Percentiles rank a stretch among this genome's conserved stretches.
These are phyloP conservation scores for Fonsecaea pedrosoi DNA, from an alignment of 2,329 filamentous ascomycete genomes.

Conservation along the genomic window DNA sequence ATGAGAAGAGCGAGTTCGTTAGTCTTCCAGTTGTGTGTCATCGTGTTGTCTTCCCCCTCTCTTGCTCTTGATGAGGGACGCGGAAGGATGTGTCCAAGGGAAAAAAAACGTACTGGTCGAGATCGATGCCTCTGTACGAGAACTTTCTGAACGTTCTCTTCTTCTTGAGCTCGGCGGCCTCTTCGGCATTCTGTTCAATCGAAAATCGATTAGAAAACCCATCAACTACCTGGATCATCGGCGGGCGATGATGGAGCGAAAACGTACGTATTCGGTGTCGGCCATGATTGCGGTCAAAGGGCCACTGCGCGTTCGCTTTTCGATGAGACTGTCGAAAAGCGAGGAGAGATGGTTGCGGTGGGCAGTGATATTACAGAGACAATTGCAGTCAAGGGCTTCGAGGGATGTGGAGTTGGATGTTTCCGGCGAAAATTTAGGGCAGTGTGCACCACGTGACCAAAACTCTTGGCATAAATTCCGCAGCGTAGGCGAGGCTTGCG, in stretches of 20 bases:
- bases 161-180: conserved; percentile 99
- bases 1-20: conserved; percentile 38
- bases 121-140: conserved; percentile 98
- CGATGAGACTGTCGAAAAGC: conserved; percentile 55
- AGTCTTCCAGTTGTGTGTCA: conserved; percentile 22
- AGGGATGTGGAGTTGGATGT: background rate
- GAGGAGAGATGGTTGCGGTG: conserved; percentile 45
- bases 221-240: background rate
- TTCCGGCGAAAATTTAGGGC: conserved; percentile 11
- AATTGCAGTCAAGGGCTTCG: background rate
- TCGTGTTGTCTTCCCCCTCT: conserved; percentile 3
- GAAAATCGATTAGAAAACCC: conserved; percentile 32
- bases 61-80: conserved; percentile 23
- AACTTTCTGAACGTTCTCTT: conserved; percentile 99
- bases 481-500: background rate
- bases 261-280: conserved; percentile 85
- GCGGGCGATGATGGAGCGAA: background rate
- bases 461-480: conserved; percentile 30
- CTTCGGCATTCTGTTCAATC: conserved; percentile 82
- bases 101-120: conserved; percentile 83
- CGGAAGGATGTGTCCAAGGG: background rate
- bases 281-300: conserved; percentile 72
- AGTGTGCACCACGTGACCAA: conserved; percentile 26
- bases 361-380: conserved; percentile 13
- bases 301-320: conserved; percentile 52